These are phyloP conservation scores for Ceratobasidium sp. DNA, from an alignment of 1,284 basidiomycete species.

Conservation along the genomic window DNA sequence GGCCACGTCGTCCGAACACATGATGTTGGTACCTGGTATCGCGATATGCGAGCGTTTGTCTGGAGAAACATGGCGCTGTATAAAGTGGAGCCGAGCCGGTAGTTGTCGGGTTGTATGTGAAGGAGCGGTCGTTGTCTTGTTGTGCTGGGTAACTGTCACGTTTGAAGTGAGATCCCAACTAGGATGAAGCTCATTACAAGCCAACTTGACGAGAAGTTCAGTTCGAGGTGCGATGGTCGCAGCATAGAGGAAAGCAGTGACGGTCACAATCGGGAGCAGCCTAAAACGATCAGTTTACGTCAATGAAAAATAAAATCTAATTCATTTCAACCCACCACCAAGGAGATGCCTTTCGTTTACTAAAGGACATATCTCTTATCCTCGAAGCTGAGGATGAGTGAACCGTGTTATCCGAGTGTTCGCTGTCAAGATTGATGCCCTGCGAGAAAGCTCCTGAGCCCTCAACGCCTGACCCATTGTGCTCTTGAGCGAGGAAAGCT, in stretches of 20 bases:
- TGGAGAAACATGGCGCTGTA: not conserved
- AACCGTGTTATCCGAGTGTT: constrained; percentile 11
- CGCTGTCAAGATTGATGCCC: constrained; percentile 2
- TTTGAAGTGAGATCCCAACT: constrained; percentile 45
- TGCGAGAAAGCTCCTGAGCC: not conserved
- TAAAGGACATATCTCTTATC: not conserved
- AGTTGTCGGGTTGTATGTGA: constrained; percentile 1
- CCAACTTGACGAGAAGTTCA: constrained; percentile 47
- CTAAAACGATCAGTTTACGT: constrained; percentile 29
- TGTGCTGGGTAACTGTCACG: not conserved
- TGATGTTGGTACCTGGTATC: constrained; percentile 32
- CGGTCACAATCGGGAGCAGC: constrained; percentile 43
- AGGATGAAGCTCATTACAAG: constrained; percentile 48
- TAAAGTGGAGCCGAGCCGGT: constrained; percentile 7
- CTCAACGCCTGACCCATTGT: not conserved
- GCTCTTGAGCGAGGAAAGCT: constrained; percentile 24
- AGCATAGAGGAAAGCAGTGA: constrained; percentile 45
- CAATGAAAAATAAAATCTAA: not conserved
- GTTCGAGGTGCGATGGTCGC: constrained; percentile 47
- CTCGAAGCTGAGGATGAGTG: not conserved
- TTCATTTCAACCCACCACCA: constrained; percentile 35
- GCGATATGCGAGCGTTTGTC: constrained; percentile 23
- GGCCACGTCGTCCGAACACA: constrained; percentile 32
- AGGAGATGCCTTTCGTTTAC: constrained; percentile 32
- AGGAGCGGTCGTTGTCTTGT: not conserved